Evolutionary conservation across 768 basidiomycete species (phyloP).

Genomic region (Auriscalpium orientale): DNA sequence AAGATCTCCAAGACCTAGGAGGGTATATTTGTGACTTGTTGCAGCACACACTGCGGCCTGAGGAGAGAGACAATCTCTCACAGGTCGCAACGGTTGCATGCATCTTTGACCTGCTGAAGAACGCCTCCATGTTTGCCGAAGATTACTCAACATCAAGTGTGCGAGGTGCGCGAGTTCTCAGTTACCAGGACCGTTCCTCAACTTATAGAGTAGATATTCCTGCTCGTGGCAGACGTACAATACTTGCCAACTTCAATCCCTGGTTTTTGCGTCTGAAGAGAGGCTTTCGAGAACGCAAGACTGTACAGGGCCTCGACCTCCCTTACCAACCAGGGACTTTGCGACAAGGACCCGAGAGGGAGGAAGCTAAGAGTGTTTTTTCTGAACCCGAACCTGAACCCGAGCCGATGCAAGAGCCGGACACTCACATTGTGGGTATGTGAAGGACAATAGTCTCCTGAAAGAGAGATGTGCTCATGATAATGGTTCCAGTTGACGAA

Average conservation of each 20-base stretch:
- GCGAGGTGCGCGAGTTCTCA: neutral
- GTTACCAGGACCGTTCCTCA: neutral
- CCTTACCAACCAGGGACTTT: neutral
- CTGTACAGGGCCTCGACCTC: neutral
- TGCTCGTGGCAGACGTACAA: neutral
- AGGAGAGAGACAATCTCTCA: neutral
- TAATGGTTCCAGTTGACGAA: neutral
- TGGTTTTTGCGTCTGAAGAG: neutral
- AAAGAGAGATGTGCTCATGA: neutral
- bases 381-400: neutral
- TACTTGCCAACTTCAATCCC: neutral
- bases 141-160: neutral
- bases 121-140: constrained; percentile 6
- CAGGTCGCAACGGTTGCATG: neutral
- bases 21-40: neutral
- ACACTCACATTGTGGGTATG: neutral
- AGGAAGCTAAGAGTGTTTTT: neutral
- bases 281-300: constrained; percentile 3
- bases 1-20: neutral
- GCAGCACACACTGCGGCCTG: neutral
- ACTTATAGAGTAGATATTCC: neutral
- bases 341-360: neutral
- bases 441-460: neutral
- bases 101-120: neutral
- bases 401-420: neutral